Percentiles rank a stretch among this genome's conserved stretches.
Conservation (phyloP, 352 stramenopile species). For the Globisporangium alternatum region DNA sequence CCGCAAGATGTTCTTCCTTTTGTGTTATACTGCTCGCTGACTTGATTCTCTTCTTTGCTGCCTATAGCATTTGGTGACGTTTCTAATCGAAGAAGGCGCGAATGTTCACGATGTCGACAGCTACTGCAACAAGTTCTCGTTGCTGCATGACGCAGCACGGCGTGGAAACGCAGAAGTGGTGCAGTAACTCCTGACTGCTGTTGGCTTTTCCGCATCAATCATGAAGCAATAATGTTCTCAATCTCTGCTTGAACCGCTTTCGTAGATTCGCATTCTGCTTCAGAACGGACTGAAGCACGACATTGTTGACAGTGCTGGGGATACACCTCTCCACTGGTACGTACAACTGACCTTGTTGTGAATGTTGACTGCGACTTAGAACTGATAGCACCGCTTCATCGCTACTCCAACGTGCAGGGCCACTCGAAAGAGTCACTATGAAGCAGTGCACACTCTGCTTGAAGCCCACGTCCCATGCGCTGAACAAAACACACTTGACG, state of each 20-base stretch:
- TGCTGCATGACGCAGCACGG: slow-evolving; percentile 63
- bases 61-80: slow-evolving; percentile 43
- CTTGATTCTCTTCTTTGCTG: not conserved
- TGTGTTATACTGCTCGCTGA: not conserved
- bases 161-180: slow-evolving; percentile 53
- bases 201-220: not conserved
- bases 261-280: slow-evolving; percentile 48
- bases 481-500: slow-evolving; percentile 25
- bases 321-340: slow-evolving; percentile 71
- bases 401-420: slow-evolving; percentile 30
- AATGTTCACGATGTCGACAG: slow-evolving; percentile 50
- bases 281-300: slow-evolving; percentile 39
- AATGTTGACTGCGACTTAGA: not conserved
- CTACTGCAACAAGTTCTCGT: slow-evolving; percentile 53
- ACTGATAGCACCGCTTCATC: not conserved
- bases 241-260: not conserved
- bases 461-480: slow-evolving; percentile 31
- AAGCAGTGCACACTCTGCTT: slow-evolving; percentile 50
- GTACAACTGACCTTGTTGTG: not conserved
- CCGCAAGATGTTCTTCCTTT: not conserved
- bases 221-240: not conserved
- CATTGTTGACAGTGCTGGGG: slow-evolving; percentile 40
- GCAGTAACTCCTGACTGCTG: slow-evolving; percentile 5
- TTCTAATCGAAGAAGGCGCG: slow-evolving; percentile 58
- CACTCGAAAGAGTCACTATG: slow-evolving; percentile 52